Evolutionary conservation across 1,284 basidiomycete genomes (phyloP).

Genomic region (Ustilago esculenta): DNA sequence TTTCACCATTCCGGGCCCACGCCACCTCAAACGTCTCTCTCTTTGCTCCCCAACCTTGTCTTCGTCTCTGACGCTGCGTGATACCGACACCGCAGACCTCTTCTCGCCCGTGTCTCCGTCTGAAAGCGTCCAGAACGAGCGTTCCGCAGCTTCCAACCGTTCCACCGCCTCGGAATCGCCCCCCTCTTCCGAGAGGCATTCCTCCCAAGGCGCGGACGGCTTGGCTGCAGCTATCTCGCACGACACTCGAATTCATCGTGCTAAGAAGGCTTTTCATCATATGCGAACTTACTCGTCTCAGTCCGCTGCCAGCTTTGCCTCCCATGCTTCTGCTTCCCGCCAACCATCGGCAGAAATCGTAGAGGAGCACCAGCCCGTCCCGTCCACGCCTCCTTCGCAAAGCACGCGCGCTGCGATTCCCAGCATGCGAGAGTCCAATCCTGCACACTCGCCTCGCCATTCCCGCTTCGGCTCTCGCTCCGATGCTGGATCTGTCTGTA

Average conservation of each 20-base stretch:
- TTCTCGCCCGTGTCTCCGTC: conserved; percentile 19
- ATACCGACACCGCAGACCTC: conserved; percentile 12
- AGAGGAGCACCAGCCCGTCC: conserved; percentile 28
- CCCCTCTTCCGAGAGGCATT: conserved; percentile 20
- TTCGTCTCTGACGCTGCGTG: conserved; percentile 17
- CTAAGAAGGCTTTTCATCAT: conserved; percentile 37
- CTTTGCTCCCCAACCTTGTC: conserved; percentile 38
- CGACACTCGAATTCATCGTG: conserved; percentile 25
- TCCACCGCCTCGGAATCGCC: conserved; percentile 23
- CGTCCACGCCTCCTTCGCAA: conserved; percentile 5
- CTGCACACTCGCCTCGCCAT: conserved; percentile 13
- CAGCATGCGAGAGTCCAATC: conserved; percentile 12
- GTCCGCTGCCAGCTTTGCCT: conserved; percentile 35
- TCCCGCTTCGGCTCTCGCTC: conserved; percentile 31
- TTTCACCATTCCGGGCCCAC: conserved; percentile 39
- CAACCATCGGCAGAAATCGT: conserved; percentile 29
- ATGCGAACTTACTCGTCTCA: conserved; percentile 41
- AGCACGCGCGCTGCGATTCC: not conserved
- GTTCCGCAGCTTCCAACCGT: not conserved
- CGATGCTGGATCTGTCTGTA: conserved; percentile 30
- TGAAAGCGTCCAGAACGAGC: not conserved
- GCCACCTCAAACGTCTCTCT: conserved; percentile 49
- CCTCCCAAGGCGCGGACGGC: conserved; percentile 22
- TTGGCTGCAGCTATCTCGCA: conserved; percentile 18
- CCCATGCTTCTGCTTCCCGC: conserved; percentile 30